These are phyloP conservation scores for Periconia sp. DNA, from an alignment of 2,329 filamentous ascomycete genomes.

Conservation along the genomic window DNA sequence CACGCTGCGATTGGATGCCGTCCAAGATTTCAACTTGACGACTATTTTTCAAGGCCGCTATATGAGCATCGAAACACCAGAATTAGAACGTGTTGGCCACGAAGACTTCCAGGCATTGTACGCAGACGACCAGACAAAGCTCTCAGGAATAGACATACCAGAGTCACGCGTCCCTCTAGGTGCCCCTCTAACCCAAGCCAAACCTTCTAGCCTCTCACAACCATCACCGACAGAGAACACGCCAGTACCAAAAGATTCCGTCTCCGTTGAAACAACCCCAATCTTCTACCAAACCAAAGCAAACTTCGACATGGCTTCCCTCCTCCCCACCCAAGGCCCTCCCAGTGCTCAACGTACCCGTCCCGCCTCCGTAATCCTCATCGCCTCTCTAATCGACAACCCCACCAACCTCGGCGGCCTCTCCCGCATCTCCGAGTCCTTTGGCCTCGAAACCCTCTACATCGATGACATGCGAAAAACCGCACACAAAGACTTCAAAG, in stretches of 20 bases:
- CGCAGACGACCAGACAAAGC: constrained; percentile 19
- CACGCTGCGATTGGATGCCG: constrained; percentile 44
- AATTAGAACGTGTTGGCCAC: constrained; percentile 37
- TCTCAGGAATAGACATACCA: constrained; percentile 11
- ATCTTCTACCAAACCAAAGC: constrained; percentile 55
- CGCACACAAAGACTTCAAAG: constrained; percentile 52
- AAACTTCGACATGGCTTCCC: constrained; percentile 44
- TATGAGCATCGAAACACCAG: constrained; percentile 46
- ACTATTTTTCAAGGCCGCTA: constrained; percentile 52
- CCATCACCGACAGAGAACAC: background rate
- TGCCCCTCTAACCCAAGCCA: constrained; percentile 2
- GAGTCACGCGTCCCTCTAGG: constrained; percentile 37
- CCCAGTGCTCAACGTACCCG: constrained; percentile 22
- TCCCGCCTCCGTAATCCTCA: constrained; percentile 46
- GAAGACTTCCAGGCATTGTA: constrained; percentile 46
- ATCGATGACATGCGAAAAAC: constrained; percentile 46
- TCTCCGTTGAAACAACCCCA: constrained; percentile 10
- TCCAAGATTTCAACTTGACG: constrained; percentile 46
- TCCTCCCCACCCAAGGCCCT: constrained; percentile 19
- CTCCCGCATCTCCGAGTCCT: constrained; percentile 54
- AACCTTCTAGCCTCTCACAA: background rate
- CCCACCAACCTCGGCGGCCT: constrained; percentile 55
- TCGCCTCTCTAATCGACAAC: constrained; percentile 55
- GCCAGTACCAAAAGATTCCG: background rate
- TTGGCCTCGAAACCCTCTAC: constrained; percentile 51